Evolutionary conservation across 202 grass and related monocot species (phyloP).

Genomic region (Schoenoplectus triqueter): DNA sequence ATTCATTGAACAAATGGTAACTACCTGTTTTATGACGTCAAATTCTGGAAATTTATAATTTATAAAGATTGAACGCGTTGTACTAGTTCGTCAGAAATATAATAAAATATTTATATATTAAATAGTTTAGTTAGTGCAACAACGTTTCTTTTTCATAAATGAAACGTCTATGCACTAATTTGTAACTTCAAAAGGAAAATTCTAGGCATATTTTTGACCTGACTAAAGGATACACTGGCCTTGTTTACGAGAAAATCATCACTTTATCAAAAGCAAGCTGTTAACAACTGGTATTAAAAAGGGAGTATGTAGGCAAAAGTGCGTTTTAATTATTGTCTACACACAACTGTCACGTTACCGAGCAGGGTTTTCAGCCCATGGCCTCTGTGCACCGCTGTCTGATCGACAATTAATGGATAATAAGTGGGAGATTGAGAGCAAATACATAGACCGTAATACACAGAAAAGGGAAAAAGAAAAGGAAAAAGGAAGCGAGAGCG

Average conservation of each 20-base stretch:
- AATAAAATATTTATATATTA: background rate
- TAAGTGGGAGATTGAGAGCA: slow-evolving; percentile 12
- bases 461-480: background rate
- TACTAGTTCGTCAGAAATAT: background rate
- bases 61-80: background rate
- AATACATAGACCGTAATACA: background rate
- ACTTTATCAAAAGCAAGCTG: background rate
- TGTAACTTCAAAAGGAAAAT: slow-evolving; percentile 4
- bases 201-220: background rate
- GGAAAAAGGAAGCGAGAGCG: background rate
- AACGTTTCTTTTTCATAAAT: background rate
- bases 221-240: background rate
- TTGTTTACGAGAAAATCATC: background rate
- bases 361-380: slow-evolving; percentile 21
- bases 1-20: background rate
- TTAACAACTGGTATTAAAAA: background rate
- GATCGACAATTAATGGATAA: slow-evolving; percentile 27
- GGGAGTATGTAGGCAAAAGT: slow-evolving; percentile 8
- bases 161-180: background rate
- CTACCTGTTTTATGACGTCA: background rate
- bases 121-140: background rate
- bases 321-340: slow-evolving; percentile 19
- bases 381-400: slow-evolving; percentile 9
- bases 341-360: slow-evolving; percentile 15
- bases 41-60: background rate